Percentiles rank a stretch among this genome's conserved stretches.
Evolutionary conservation across 345 rosid genomes (phyloP).

Genomic region (Pugionium cornutum): DNA sequence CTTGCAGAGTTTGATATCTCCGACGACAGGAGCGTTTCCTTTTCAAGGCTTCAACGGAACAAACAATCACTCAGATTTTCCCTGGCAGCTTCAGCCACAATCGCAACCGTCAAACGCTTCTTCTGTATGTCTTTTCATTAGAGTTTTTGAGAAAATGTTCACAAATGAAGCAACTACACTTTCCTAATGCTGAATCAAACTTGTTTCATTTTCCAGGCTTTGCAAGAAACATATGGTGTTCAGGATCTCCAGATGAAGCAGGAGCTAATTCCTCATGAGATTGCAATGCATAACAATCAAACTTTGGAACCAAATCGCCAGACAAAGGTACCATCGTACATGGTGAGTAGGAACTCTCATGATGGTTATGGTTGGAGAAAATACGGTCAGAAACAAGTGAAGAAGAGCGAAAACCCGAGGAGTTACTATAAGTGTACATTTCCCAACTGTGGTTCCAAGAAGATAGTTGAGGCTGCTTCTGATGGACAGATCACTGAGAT

Average conservation of each 20-base stretch:
- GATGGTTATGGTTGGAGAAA: constrained; percentile 98
- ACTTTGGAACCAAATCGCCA: constrained; percentile 35
- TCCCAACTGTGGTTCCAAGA: constrained; percentile 85
- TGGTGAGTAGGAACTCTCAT: constrained; percentile 66
- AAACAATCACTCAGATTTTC: constrained; percentile 52
- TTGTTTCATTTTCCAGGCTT: constrained; percentile 36
- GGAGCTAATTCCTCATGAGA: constrained; percentile 47
- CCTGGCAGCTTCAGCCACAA: constrained; percentile 50
- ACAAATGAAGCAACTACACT: constrained; percentile 14
- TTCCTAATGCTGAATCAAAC: background rate
- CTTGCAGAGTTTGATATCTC: constrained; percentile 80
- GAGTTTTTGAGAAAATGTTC: constrained; percentile 42
- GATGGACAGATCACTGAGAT: constrained; percentile 97
- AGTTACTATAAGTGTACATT: constrained; percentile 97
- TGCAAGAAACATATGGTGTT: constrained; percentile 52
- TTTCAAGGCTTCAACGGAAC: constrained; percentile 55
- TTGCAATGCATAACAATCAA: constrained; percentile 44
- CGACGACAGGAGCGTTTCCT: constrained; percentile 88
- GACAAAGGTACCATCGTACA: constrained; percentile 33
- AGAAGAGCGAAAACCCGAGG: constrained; percentile 95
- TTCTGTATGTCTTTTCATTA: constrained; percentile 41
- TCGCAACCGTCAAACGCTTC: constrained; percentile 31
- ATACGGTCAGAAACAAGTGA: constrained; percentile 94
- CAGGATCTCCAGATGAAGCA: constrained; percentile 45
- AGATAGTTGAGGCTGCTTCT: constrained; percentile 82